These are phyloP conservation scores for Fusarium sp. DNA, from an alignment of 2,329 filamentous ascomycete species.

Conservation along the genomic window DNA sequence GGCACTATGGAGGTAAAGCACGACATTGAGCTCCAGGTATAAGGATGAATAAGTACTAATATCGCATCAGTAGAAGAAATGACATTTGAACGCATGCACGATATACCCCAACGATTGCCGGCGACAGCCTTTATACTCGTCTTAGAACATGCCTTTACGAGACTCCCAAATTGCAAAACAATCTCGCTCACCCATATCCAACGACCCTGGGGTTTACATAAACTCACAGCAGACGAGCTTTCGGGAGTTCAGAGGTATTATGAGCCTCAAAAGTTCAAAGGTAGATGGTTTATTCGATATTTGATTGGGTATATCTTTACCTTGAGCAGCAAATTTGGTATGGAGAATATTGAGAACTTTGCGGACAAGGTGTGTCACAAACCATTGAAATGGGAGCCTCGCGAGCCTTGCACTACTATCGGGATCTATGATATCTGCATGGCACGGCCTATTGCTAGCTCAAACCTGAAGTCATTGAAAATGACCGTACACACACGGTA, in stretches of 20 bases:
- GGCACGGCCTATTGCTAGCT: background rate
- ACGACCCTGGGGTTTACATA: background rate
- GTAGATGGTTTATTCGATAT: background rate
- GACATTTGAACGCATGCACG: background rate
- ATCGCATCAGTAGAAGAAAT: background rate
- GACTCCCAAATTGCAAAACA: background rate
- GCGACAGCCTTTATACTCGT: background rate
- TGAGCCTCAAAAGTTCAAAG: background rate
- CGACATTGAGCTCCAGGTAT: background rate
- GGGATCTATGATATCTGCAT: background rate
- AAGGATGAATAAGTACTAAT: background rate
- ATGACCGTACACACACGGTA: background rate
- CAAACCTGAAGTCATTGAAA: background rate
- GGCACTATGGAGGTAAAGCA: background rate
- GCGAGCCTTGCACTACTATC: background rate
- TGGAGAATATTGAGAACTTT: background rate
- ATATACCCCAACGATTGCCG: background rate
- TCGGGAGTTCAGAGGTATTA: too few species aligned
- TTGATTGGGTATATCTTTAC: background rate
- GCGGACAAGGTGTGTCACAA: background rate
- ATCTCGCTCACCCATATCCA: background rate
- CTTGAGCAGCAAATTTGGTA: background rate
- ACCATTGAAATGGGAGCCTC: fast-evolving
- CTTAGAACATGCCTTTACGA: background rate
- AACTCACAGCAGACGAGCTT: background rate